Evolutionary conservation across 2,329 filamentous ascomycete species (phyloP).

Genomic region (Akanthomyces lecanii): DNA sequence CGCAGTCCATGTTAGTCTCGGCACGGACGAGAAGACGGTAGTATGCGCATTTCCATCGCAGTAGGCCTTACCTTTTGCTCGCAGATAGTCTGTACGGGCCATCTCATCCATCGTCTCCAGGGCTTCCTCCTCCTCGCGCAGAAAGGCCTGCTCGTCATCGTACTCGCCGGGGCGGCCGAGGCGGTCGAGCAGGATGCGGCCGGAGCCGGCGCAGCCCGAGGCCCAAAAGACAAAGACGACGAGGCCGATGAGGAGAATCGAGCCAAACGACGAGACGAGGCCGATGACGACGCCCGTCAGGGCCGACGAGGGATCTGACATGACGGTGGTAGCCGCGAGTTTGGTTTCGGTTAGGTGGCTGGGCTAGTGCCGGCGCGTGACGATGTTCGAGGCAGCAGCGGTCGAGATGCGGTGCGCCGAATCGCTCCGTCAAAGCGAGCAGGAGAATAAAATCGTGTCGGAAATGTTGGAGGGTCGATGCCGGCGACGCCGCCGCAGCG

Average conservation of each 20-base stretch:
- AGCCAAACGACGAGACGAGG: constrained; percentile 89
- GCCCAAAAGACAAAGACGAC: constrained; percentile 93
- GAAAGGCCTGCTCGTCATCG: constrained; percentile 94
- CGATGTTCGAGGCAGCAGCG: neutral
- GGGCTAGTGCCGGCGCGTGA: constrained; percentile 6
- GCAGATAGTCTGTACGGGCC: constrained; percentile 81
- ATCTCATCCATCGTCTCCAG: constrained; percentile 94
- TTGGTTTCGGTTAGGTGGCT: neutral
- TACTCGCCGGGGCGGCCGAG: constrained; percentile 93
- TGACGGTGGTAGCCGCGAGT: neutral
- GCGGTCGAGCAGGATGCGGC: constrained; percentile 88
- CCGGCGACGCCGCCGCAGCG: constrained; percentile 16
- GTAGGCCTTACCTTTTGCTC: constrained; percentile 75
- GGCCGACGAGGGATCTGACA: constrained; percentile 39
- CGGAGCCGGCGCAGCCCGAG: constrained; percentile 61
- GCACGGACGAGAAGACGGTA: neutral
- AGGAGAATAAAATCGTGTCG: neutral
- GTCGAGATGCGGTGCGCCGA: neutral
- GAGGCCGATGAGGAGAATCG: constrained; percentile 76
- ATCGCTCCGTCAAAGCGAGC: no score
- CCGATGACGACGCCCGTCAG: constrained; percentile 85
- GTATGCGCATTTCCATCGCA: neutral
- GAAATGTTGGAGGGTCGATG: neutral
- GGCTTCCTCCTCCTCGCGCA: constrained; percentile 89
- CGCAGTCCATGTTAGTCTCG: neutral